Evolutionary conservation across 2,329 filamentous ascomycete species (phyloP).

Genomic region (Ceratocystis variospora): DNA sequence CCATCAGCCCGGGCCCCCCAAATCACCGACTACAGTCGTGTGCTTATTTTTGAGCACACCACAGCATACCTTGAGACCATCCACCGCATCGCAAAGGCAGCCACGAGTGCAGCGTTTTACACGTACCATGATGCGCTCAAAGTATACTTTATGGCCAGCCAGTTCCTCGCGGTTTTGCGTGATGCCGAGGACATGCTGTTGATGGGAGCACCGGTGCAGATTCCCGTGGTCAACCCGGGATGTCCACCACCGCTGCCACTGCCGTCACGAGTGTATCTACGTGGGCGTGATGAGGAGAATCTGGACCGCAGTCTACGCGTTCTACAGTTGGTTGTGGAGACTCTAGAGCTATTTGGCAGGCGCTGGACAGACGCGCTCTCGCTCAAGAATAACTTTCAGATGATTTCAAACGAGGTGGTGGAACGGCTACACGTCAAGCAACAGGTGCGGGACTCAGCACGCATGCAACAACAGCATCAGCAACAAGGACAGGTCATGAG

Average conservation of each 20-base stretch:
- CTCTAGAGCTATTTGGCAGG: constrained; percentile 42
- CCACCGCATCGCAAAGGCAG: constrained; percentile 49
- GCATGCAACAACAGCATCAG: constrained; percentile 24
- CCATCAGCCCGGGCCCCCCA: constrained; percentile 61
- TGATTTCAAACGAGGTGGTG: constrained; percentile 33
- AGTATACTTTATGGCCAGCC: constrained; percentile 59
- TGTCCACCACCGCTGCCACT: constrained; percentile 40
- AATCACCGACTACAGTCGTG: constrained; percentile 61
- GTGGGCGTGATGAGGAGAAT: constrained; percentile 33
- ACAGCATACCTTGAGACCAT: constrained; percentile 69
- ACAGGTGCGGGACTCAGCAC: constrained; percentile 23
- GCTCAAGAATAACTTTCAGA: constrained; percentile 41
- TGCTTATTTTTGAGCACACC: constrained; percentile 73
- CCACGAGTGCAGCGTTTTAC: constrained; percentile 51
- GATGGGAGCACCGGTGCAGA: constrained; percentile 32
- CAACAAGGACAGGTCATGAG: constrained; percentile 20
- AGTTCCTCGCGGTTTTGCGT: constrained; percentile 47
- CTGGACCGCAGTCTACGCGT: constrained; percentile 42
- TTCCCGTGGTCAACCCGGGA: constrained; percentile 32
- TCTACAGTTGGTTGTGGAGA: constrained; percentile 40
- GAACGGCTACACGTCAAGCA: constrained; percentile 31
- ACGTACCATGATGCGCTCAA: constrained; percentile 81
- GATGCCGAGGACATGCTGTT: constrained; percentile 45
- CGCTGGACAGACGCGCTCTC: constrained; percentile 45
- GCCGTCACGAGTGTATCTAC: constrained; percentile 31